Conservation (phyloP, 2,329 filamentous ascomycete genomes). For the Fusarium tuaranense region DNA sequence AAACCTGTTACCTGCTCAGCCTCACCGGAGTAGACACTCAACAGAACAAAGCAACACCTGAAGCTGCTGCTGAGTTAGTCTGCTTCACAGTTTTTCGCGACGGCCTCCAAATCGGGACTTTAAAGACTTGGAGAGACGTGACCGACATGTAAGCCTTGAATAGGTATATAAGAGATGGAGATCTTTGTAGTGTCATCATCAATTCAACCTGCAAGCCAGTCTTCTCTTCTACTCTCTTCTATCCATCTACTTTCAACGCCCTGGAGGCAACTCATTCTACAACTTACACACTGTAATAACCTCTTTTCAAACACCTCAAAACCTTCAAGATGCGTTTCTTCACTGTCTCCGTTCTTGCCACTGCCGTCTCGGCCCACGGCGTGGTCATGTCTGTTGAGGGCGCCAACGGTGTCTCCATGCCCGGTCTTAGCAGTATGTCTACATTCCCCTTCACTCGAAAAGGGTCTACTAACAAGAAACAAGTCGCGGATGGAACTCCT, state of each 20-base stretch:
- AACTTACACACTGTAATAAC: not conserved
- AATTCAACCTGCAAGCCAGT: constrained; percentile 3
- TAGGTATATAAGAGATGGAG: not conserved
- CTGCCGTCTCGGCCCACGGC: constrained; percentile 68
- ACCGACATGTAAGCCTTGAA: not conserved
- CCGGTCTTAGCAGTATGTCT: constrained; percentile 60
- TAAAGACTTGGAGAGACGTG: not conserved
- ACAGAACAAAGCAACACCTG: not conserved
- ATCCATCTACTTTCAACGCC: not conserved
- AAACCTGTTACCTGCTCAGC: constrained; percentile 13
- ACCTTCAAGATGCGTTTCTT: constrained; percentile 47
- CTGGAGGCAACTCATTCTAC: not conserved
- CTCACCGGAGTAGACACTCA: not conserved
- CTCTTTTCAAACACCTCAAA: not conserved
- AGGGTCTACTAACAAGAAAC: not conserved
- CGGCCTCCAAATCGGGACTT: not conserved
- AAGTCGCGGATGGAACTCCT: constrained; percentile 73
- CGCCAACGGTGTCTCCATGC: constrained; percentile 72
- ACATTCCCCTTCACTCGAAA: not conserved
- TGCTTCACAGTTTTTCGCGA: not conserved
- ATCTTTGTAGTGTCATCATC: not conserved
- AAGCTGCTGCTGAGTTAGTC: constrained; percentile 1
- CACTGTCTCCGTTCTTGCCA: constrained; percentile 51
- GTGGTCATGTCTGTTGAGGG: constrained; percentile 67
- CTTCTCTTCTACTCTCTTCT: not conserved